Evolutionary conservation across 176 grass and related monocot species (phyloP), one percentile per base, ranked within the genome.

Genomic region (Triticum dicoccoides): DNA sequence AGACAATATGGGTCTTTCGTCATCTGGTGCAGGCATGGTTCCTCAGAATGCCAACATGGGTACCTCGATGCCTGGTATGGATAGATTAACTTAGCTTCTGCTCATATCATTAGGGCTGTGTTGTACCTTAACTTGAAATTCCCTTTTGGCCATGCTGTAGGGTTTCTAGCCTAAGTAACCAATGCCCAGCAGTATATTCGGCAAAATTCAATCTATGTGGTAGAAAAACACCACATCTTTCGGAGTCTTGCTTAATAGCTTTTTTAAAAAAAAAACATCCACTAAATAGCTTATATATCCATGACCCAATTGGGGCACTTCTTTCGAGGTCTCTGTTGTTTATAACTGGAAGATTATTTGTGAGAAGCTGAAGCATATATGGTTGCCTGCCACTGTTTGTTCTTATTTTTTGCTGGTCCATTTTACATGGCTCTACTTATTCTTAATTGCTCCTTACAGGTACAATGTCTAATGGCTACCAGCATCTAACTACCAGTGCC

Each of bases 391-490:
- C 18, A 38, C 56, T 9, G 27, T 82, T 86, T 38, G 30, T 63
- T 72, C 24, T 66, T 39, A 18, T 8, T 63, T 67, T 79, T 87
- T 23, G 52, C 18, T 23, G 18, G 23, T 49, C 63, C 63, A 52
- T 56, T 73, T 72, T 84, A 21, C 79, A 66, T 68, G 29, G 35
- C 39, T 33, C 7, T 69, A 61, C 61, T 91, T 41, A 89, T 33
- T 81, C 37, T 85, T 71, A 80, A 61, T 38, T 83, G 86, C 45
- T 88, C 58, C 38, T 61, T 81, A 73, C 86, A 94, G 92, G 92
- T 80, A 45, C 90, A 20, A 87, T 97, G 56, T 85, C 92, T 49
- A 99, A 97, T 13, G 90, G 92, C 18, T 97, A 93, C 90, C 90
- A 91, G 24, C 90, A 91, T 87, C 80, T 82, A 76, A 82, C 88